These are phyloP conservation scores for Primulina eburnea DNA, from an alignment of 257 asterid species.

Conservation along the genomic window DNA sequence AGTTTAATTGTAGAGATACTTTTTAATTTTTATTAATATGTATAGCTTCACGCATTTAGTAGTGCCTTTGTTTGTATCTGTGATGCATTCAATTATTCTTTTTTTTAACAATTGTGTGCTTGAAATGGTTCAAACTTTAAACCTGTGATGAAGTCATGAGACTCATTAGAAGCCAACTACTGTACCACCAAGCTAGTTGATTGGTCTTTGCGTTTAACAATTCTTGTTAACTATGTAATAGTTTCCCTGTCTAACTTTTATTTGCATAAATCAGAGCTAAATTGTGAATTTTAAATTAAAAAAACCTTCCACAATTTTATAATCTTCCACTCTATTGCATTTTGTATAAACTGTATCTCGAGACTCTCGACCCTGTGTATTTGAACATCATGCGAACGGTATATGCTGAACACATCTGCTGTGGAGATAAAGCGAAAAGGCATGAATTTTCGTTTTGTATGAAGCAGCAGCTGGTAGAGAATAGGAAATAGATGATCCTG, in stretches of 20 bases:
- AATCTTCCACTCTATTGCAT: neutral
- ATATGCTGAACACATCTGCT: conserved; percentile 8
- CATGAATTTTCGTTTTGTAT: neutral
- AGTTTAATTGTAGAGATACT: neutral
- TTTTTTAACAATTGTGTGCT: neutral
- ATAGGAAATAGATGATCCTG: neutral
- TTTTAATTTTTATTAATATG: neutral
- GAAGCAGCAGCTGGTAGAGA: conserved; percentile 16
- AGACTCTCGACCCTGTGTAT: neutral
- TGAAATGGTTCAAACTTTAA: neutral
- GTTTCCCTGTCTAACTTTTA: neutral
- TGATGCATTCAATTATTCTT: neutral
- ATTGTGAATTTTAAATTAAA: conserved; percentile 18
- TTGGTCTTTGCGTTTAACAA: neutral
- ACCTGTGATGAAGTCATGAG: neutral
- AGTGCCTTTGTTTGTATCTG: neutral
- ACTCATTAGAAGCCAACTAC: neutral
- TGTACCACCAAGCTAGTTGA: neutral
- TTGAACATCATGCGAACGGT: conserved; percentile 6
- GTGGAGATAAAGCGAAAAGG: conserved; percentile 12
- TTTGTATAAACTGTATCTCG: neutral
- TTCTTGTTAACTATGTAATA: neutral
- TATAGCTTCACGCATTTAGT: neutral
- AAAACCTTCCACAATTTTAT: conserved; percentile 9
- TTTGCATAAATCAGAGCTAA: conserved; percentile 6